phyloP scores from a whole-genome alignment of 2,329 filamentous ascomycete species.

The Penicillium sp. region DNA sequence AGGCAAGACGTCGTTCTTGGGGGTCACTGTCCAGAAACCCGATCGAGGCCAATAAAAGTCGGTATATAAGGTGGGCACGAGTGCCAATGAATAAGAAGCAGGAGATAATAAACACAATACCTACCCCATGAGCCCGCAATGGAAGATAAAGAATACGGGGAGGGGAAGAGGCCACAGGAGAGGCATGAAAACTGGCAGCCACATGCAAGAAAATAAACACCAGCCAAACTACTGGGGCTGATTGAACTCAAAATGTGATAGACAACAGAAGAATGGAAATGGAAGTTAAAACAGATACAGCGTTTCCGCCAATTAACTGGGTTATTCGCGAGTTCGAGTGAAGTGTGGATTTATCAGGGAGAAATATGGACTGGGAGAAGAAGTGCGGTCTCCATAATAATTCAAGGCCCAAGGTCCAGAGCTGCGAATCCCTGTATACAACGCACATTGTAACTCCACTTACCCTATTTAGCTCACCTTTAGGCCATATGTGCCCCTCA shows the following conservation, averaged over 20 bases:
- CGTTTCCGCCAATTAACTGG: background rate
- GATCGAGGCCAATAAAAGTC: background rate
- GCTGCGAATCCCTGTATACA: background rate
- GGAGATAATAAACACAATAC: background rate
- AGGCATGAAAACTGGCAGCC: background rate
- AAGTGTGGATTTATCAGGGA: background rate
- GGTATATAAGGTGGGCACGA: background rate
- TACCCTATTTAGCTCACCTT: background rate
- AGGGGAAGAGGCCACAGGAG: background rate
- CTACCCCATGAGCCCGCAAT: background rate
- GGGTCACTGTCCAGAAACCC: background rate
- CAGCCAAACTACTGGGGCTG: background rate
- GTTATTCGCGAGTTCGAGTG: background rate
- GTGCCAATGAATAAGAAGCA: background rate
- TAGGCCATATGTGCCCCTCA: background rate
- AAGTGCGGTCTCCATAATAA: background rate
- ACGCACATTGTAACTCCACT: background rate
- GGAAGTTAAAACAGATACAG: background rate
- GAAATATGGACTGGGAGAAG: background rate
- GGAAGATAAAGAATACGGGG: background rate
- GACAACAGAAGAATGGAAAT: background rate
- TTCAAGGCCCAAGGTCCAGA: background rate
- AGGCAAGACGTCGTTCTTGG: background rate
- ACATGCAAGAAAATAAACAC: background rate
- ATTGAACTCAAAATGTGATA: slow-evolving; percentile 5